Evolutionary conservation across 768 basidiomycete genomes (phyloP).

Genomic region (Ephemerocybe angulata): DNA sequence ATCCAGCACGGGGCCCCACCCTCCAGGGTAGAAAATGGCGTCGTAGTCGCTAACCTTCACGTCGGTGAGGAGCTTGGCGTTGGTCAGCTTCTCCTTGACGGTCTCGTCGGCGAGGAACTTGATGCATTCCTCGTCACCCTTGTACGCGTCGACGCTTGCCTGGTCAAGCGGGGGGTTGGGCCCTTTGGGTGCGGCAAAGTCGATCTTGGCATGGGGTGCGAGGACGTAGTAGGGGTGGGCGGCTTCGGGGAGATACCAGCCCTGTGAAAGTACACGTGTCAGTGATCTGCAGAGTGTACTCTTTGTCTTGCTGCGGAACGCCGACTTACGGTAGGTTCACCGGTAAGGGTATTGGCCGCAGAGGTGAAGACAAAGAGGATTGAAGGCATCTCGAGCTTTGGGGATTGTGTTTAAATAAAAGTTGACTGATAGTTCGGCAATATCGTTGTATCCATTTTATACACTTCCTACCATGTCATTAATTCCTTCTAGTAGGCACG

Average conservation of each 20-base stretch:
- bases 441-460: too few species aligned
- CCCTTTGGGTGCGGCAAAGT: constrained; percentile 58
- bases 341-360: constrained; percentile 48
- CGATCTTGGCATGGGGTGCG: constrained; percentile 46
- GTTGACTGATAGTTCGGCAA: too few species aligned
- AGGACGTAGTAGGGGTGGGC: constrained; percentile 69
- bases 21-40: constrained; percentile 76
- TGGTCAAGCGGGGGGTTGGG: constrained; percentile 71
- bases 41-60: constrained; percentile 60
- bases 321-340: not conserved
- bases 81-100: constrained; percentile 48
- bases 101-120: constrained; percentile 58
- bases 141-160: constrained; percentile 40
- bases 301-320: not conserved
- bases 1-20: constrained; percentile 76
- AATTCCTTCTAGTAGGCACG: too few species aligned
- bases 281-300: not conserved
- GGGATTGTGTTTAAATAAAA: not conserved
- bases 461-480: too few species aligned
- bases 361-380: constrained; percentile 79
- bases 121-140: constrained; percentile 45
- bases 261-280: too few species aligned
- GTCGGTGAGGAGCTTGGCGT: constrained; percentile 57
- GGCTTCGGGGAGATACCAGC: constrained; percentile 77
- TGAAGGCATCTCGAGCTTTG: constrained; percentile 31